Base-by-base conservation (phyloP, 371 early-diverging fungal genomes). In the Synchytrium microbalum region DNA sequence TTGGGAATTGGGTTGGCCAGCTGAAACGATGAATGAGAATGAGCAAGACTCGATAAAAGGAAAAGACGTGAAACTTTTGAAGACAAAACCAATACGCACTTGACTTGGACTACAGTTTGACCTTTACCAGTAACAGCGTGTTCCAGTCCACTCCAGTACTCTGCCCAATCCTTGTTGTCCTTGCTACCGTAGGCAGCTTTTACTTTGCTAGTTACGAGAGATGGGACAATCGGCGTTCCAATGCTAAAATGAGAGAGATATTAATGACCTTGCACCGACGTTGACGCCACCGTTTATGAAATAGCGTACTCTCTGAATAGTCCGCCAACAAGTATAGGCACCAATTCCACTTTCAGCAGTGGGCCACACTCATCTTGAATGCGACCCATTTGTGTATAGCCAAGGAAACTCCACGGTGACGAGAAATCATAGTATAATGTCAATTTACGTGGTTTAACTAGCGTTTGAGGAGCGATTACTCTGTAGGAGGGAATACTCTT, bases 381-480 rank as follows among this genome's bases (percentile, higher is more conserved):
- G 0, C 72, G 33, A 29, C 46, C 25, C 16, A 67, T 24, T 60
- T 66, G 69, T 1, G 26, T 61, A 25, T 24, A 69, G 1, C 56
- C 72, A 2, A 72, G 5, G 63, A 58, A 72, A 10, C 63, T 28
- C 72, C 72, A 72, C 3, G 72, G 72, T 1, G 63, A 62, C 27
- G 69, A 69, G 38, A 72, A 59, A 33, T 72, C 72, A 57, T 55
- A 69, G 53, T 64, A 72, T 16, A 72, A 46, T n/a, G 32, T 46
- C 3, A 72, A 24, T 51, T 51, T 51, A n/a, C 51, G n/a, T 13
- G 5, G 66, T 33, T 57, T 54, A 19, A 2, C 57, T 0, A 14
- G n/a, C 16, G 29, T n/a, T 14, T 65, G 46, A 10, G 61, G 68
- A 5, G 19, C 24, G 24, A n/a, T 24, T 1, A 58, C 25, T 0